Evolutionary conservation across 768 basidiomycete genomes (phyloP), one percentile per base, ranked within the genome.

Genomic region (Auricularia heimuer): DNA sequence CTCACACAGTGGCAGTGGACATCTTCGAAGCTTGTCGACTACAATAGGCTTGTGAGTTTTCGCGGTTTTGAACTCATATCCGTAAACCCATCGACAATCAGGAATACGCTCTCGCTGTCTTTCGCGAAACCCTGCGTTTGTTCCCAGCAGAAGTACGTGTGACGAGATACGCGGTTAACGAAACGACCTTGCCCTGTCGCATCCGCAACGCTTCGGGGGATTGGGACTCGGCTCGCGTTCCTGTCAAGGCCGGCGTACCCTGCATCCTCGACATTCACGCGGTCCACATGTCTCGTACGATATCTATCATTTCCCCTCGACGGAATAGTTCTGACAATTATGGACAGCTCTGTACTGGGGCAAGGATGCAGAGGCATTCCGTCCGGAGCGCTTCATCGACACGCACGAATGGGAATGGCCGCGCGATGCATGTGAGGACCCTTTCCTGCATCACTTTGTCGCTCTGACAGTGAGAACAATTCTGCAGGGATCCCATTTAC

Each of bases 361-460:
- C 4, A 70, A 75, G 12, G 81, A 83, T 63, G 74, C 64, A 0
- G 70, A 66, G 10, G 75, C 77, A 21, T 84, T 82, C 74, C 81
- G 72, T 58, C 82, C 82, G 0, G 79, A 80, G 56, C 77, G 80
- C 0, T 84, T 83, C 69, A 74, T 84, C 34, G 82, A 83, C 62
- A 82, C 80, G 0, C 76, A 76, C 4, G 71, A 75, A 1, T 83
- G 83, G 64, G 75, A 75, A 36, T 84, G 82, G 82, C 82, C 81
- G 14, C 77, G 82, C 29, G 75, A 82, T 64, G 82, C 80, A 14
- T 82, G 81, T 81, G 64, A 56, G 80, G 58, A 16, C 21, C 3
- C 34, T 54, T 62, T 21, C 8, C 39, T 21, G 10, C 34, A 44
- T 14, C 21, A 47, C 54, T 62, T 54, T 36, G 29, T 29, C 54